Base-by-base conservation (phyloP, 2,329 filamentous ascomycete species). In the Aspergillus niger region DNA sequence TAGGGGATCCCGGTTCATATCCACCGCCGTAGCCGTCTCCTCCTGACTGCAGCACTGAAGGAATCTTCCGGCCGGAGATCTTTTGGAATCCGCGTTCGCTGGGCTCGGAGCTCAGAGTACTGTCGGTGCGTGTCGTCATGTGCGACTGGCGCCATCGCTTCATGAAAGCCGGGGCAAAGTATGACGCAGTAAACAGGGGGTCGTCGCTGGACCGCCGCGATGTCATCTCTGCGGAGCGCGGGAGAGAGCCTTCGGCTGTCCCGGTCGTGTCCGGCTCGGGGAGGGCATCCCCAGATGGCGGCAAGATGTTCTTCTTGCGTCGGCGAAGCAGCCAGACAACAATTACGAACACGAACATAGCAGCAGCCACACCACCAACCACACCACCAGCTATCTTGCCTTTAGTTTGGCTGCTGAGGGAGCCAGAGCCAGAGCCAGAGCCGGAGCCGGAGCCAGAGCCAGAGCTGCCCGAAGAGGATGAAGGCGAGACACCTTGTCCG, bases 331-430 rank as follows among this genome's bases (percentile, higher is more conserved):
- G 49, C 56, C 48, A 69, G 8, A 73, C 58, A 3, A 74, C 58
- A 38, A 71, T 58, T 5, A 74, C 44, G 32, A 86, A 72, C 55
- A 88, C 70, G 10, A 86, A 70, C 32, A 83, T 74, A 11, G 84
- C 82, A 36, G 85, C 86, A 36, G 85, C 85, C 53, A 87, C 79
- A 49, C 85, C 85, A 15, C 86, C 86, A 26, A 89, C 79, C n/a
- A 88, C 83, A 50, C 85, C 85, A 7, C 86, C 86, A 20, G 87
- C 84, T 3, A 88, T 82, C 60, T 81, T 80, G 15, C 81, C 81
- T 24, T 83, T 85, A 48, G 78, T 73, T 32, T 70, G 69, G 47
- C 72, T 68, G 30, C 63, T 68, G 20, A 67, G 47, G 8, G 63
- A 60, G 20, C 61, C 63, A 3, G 67, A 64, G n/a, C 57, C 60